phyloP scores from a whole-genome alignment of 2,329 filamentous ascomycete genomes.

The Penicillium sp. region DNA sequence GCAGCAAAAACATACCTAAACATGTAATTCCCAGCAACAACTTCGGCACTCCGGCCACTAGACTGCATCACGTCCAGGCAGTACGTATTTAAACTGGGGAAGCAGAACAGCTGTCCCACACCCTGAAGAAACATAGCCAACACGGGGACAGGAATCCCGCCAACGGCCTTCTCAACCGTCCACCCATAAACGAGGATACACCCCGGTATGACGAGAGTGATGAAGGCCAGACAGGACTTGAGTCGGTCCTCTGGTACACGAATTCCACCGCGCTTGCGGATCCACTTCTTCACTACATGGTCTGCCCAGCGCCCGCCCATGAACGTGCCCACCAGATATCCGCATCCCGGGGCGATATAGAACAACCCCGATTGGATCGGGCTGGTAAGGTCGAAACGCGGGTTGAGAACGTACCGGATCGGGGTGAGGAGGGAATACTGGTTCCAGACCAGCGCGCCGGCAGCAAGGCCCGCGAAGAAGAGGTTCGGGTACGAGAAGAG shows the following conservation, averaged over 20 bases:
- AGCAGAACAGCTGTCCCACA: slow-evolving; percentile 73
- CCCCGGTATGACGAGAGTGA: slow-evolving; percentile 60
- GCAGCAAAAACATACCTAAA: slow-evolving; percentile 75
- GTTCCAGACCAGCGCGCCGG: slow-evolving; percentile 70
- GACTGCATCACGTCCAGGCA: slow-evolving; percentile 78
- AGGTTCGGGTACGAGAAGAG: slow-evolving; percentile 72
- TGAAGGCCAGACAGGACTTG: slow-evolving; percentile 59
- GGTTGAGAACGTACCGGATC: slow-evolving; percentile 73
- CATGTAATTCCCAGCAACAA: slow-evolving; percentile 79
- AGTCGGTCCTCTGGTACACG: slow-evolving; percentile 71
- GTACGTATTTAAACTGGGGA: slow-evolving; percentile 76
- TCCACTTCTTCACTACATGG: slow-evolving; percentile 65
- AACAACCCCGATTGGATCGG: slow-evolving; percentile 71
- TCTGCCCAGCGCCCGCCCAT: slow-evolving; percentile 74
- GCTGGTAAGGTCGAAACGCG: slow-evolving; percentile 67
- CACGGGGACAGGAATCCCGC: slow-evolving; percentile 62
- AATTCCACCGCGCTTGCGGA: slow-evolving; percentile 56
- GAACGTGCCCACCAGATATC: slow-evolving; percentile 70
- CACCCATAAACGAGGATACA: slow-evolving; percentile 72
- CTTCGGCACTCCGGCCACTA: slow-evolving; percentile 64
- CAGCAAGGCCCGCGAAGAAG: slow-evolving; percentile 62
- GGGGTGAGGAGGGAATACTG: slow-evolving; percentile 70
- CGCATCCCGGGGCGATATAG: slow-evolving; percentile 72
- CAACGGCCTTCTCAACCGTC: slow-evolving; percentile 57
- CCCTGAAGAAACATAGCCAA: slow-evolving; percentile 75